Percentiles rank a stretch among this genome's conserved stretches.
Conservation (phyloP, 2,329 filamentous ascomycete species). For the Diaporthe citri region DNA sequence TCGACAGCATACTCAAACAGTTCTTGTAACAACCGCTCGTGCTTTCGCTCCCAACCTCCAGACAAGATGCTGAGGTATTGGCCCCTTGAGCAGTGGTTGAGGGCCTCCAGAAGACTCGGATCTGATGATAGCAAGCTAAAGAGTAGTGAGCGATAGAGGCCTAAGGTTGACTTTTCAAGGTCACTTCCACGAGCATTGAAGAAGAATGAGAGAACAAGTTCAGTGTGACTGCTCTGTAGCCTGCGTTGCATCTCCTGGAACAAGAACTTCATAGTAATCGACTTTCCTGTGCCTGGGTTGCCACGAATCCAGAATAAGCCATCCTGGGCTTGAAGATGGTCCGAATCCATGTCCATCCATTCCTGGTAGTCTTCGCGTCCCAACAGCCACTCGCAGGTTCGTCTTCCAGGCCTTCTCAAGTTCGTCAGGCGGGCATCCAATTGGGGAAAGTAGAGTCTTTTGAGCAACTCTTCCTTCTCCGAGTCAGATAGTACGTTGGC, state of each 20-base stretch:
- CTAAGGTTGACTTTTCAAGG: slow-evolving; percentile 58
- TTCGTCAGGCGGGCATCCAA: slow-evolving; percentile 52
- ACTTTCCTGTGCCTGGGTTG: slow-evolving; percentile 60
- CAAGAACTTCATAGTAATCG: slow-evolving; percentile 59
- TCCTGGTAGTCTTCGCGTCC: slow-evolving; percentile 48
- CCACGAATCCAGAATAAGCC: slow-evolving; percentile 57
- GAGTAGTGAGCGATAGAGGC: slow-evolving; percentile 65
- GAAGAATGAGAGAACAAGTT: slow-evolving; percentile 56
- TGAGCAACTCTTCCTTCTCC: slow-evolving; percentile 42
- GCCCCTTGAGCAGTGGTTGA: slow-evolving; percentile 45
- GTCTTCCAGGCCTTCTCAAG: slow-evolving; percentile 52
- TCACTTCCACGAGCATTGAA: slow-evolving; percentile 60
- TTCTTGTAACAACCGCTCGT: slow-evolving; percentile 42
- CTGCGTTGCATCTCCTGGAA: slow-evolving; percentile 34
- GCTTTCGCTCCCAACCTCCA: neutral
- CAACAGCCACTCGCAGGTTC: slow-evolving; percentile 58
- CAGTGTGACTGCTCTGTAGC: slow-evolving; percentile 41
- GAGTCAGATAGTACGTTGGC: neutral
- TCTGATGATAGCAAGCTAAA: slow-evolving; percentile 56
- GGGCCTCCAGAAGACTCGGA: slow-evolving; percentile 50
- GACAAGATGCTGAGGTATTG: neutral
- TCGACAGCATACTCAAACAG: slow-evolving; percentile 43
- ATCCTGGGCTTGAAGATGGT: neutral
- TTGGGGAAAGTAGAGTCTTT: slow-evolving; percentile 53
- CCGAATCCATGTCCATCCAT: neutral